phyloP scores from a whole-genome alignment of 2,329 filamentous ascomycete genomes.

The Lachnellula arida region DNA sequence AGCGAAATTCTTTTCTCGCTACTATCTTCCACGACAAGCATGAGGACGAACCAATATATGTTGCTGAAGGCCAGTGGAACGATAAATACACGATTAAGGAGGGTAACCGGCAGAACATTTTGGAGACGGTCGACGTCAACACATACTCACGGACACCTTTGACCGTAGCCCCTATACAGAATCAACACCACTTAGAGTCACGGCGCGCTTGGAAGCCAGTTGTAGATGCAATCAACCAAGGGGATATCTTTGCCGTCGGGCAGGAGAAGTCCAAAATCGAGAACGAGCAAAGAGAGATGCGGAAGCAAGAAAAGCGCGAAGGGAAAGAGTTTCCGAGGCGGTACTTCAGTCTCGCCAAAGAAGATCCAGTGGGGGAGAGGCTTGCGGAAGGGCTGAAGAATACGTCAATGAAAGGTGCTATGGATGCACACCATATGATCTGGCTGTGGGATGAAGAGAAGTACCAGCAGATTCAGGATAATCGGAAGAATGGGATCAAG shows the following conservation, averaged over 20 bases:
- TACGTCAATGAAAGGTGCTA: conserved; percentile 14
- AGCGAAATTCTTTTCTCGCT: conserved; percentile 85
- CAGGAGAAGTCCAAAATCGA: conserved; percentile 85
- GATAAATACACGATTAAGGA: conserved; percentile 74
- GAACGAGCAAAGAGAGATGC: conserved; percentile 74
- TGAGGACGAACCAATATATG: conserved; percentile 71
- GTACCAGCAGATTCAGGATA: conserved; percentile 15
- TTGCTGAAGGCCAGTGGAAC: conserved; percentile 86
- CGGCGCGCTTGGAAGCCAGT: conserved; percentile 85
- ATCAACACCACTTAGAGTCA: conserved; percentile 83
- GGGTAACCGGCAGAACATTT: conserved; percentile 45
- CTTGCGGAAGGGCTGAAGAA: conserved; percentile 36
- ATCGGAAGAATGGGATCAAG: conserved; percentile 13
- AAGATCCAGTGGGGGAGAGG: conserved; percentile 38
- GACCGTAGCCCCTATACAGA: conserved; percentile 62
- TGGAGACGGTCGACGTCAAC: conserved; percentile 58
- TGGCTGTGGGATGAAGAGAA: conserved; percentile 30
- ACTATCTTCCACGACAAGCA: conserved; percentile 64
- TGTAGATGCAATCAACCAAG: conserved; percentile 69
- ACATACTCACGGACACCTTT: conserved; percentile 59
- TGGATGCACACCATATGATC: conserved; percentile 18
- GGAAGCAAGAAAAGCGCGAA: conserved; percentile 68
- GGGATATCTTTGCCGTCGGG: conserved; percentile 77
- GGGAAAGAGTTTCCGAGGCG: conserved; percentile 72
- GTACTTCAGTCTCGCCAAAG: conserved; percentile 64